phyloP scores from a whole-genome alignment of 257 asterid genomes.

The Mentha longifolia region DNA sequence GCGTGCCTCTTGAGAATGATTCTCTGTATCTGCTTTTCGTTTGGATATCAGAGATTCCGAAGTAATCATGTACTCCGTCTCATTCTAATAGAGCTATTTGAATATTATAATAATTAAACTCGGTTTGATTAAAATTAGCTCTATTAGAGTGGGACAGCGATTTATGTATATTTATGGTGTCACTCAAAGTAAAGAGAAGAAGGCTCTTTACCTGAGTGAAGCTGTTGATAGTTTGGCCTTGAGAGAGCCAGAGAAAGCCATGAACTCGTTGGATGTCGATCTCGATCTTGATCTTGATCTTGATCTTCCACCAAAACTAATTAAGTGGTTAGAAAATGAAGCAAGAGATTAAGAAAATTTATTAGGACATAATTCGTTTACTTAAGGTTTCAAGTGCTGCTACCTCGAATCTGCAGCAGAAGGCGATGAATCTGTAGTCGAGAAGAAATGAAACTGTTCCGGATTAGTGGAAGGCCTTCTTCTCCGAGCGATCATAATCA shows the following conservation, averaged over 20 bases:
- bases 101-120: no score
- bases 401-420: slow-evolving; percentile 42
- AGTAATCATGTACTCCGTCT: no score
- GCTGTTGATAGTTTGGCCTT: slow-evolving; percentile 62
- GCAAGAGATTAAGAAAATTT: not conserved
- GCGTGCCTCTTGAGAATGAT: slow-evolving; percentile 62
- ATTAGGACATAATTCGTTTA: not conserved
- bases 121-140: no score
- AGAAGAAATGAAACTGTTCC: slow-evolving; percentile 4
- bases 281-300: slow-evolving; percentile 35
- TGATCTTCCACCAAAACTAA: slow-evolving; percentile 7
- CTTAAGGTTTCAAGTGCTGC: not conserved
- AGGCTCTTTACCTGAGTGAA: slow-evolving; percentile 47
- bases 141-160: no score
- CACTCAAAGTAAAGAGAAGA: no score
- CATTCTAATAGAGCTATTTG: no score
- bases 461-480: slow-evolving; percentile 5
- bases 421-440: not conserved
- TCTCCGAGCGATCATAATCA: not conserved
- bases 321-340: not conserved
- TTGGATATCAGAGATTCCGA: no score
- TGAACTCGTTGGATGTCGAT: slow-evolving; percentile 58
- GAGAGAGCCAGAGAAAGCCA: slow-evolving; percentile 65
- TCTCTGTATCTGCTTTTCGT: slow-evolving; percentile 40
- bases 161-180: no score